Evolutionary conservation across 2,329 filamentous ascomycete genomes (phyloP), one percentile per base, ranked within the genome.

Genomic region (Beauveria sp.): DNA sequence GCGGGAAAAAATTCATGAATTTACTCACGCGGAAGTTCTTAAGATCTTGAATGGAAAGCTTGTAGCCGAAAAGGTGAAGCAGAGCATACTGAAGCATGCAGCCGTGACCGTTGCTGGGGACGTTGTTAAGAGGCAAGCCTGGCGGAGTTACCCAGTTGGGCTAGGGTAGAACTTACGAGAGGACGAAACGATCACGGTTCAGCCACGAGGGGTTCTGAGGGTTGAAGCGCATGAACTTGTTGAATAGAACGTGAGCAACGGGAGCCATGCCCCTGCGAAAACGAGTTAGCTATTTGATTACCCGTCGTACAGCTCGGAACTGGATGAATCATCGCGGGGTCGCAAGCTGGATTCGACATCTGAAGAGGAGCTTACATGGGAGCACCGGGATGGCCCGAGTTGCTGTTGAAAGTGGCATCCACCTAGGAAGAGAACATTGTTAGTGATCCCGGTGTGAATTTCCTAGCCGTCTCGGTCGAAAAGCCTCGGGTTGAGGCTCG

Each of bases 51-150:
- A 99, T 82, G 72, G 85, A 85, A 69, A 99, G 71, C 66, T 80
- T 85, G 77, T 96, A 99, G 77, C 95, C 95, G 79, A 93, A 96
- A 62, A 99, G 84, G 83, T 99, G 95, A 72, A 99, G 89, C 69
- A 99, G 86, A 72, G 93, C 90, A 87, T 99, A 99, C 78, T 97
- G 95, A 64, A 99, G 91, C 93, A 99, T 96, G 86, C 95, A 99
- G 71, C 89, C 95, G 81, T 99, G 95, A 70, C 95, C 95, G 83
- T 99, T 99, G 65, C 93, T 97, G 70, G 14, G 5, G 18, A 54
- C 51, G 60, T 67, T 63, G 64, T 63, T 65, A 55, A 34, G 51
- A 54, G 34, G 34, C 24, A 1, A 24, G 28, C 60, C 50, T 54
- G 30, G 14, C 26, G 14, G 61, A 63, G 62, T 58, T 43, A 61